Evolutionary conservation across 169 alveolate genomes (phyloP), one percentile per base, ranked within the genome.

Genomic region (Miamiensis avidus): DNA sequence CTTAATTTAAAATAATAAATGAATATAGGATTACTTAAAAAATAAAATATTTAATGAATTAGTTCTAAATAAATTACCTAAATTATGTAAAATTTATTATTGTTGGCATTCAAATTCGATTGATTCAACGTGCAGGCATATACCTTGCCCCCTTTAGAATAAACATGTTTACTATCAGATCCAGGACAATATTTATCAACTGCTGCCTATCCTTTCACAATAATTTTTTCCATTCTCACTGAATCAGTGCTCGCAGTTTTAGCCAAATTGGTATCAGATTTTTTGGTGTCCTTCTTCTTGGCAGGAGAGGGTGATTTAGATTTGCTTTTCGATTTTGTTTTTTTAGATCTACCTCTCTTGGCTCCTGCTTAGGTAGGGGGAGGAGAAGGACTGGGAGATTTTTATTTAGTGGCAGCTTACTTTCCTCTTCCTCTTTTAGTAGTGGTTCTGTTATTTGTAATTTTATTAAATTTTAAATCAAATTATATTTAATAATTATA

Each of bases 31-130:
- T n/a, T n/a, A n/a, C 86, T 82, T 94, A 92, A 31, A 91, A 85
- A 16, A 90, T 88, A 78, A 93, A 91, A 83, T 81, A 95, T 89
- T 93, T 90, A 91, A 93, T 94, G 87, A 91, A 89, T 85, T 94
- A 93, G 34, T 88, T 82, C 81, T 89, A 49, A 11, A 78, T 79
- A 89, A 88, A 78, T 82, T 65, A 83, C 78, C 75, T 93, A 85
- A 77, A 78, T 76, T 32, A 87, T 72, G 76, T 87, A 82, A 82
- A 82, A 87, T 30, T 82, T 82, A 49, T 82, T 87, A 64, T 87
- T 82, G 69, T 82, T 89, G 81, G 76, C 88, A 84, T 26, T 32
- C 82, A 78, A 72, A 74, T 88, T 88, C 20, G 92, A 81, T 82
- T 87, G 83, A 78, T 88, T 87, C 81, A 86, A 86, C 74, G 87